Evolutionary conservation across 306 rosid species (phyloP).

Genomic region (Rosa chinensis): DNA sequence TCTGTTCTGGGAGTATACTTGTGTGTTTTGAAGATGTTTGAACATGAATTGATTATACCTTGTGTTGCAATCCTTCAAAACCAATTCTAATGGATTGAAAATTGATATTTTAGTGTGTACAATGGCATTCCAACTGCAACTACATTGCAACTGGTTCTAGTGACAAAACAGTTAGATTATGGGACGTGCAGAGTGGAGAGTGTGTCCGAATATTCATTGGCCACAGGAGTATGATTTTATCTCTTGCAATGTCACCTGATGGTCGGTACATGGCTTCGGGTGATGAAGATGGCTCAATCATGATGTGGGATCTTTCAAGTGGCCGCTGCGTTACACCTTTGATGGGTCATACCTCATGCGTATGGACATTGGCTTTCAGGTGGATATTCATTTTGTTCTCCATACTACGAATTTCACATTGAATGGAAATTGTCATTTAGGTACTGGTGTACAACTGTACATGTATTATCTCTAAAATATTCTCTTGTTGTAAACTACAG

Average conservation of each 20-base stretch:
- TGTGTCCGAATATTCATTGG: constrained; percentile 95
- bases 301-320: constrained; percentile 98
- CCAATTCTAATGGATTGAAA: constrained; percentile 23
- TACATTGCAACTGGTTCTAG: constrained; percentile 97
- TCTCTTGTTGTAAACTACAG: constrained; percentile 35
- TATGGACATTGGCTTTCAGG: constrained; percentile 97
- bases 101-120: constrained; percentile 62
- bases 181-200: constrained; percentile 97
- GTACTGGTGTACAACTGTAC: not conserved
- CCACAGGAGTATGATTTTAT: constrained; percentile 88
- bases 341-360: constrained; percentile 86
- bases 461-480: not conserved
- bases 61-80: not conserved
- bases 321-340: constrained; percentile 85
- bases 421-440: not conserved
- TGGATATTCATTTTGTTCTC: constrained; percentile 20
- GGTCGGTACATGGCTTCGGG: constrained; percentile 96
- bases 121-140: constrained; percentile 99
- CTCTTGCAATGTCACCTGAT: constrained; percentile 94
- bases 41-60: not conserved
- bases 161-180: constrained; percentile 89
- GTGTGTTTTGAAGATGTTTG: not conserved
- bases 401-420: not conserved
- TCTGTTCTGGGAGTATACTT: not conserved
- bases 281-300: constrained; percentile 91